Evolutionary conservation across 2,329 filamentous ascomycete species (phyloP).

Genomic region (Phaeosphaeria sp.): DNA sequence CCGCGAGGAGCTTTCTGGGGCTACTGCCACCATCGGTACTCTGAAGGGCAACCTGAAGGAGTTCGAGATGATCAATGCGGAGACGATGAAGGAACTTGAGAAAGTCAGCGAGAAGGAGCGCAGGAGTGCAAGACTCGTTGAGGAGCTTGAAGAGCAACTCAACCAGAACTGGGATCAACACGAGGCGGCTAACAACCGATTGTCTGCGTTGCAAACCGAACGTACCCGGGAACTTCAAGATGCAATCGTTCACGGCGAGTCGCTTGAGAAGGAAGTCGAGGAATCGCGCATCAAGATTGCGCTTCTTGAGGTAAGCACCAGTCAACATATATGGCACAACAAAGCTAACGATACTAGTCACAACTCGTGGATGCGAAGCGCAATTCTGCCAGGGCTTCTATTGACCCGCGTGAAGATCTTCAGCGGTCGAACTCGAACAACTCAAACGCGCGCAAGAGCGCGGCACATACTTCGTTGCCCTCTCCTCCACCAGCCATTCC

Average conservation of each 20-base stretch:
- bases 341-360: constrained; percentile 54
- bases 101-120: constrained; percentile 72
- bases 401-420: constrained; percentile 55
- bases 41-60: constrained; percentile 55
- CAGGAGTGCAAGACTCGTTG: constrained; percentile 89
- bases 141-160: constrained; percentile 96
- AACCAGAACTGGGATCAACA: constrained; percentile 95
- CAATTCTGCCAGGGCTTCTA: constrained; percentile 55
- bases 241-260: constrained; percentile 49
- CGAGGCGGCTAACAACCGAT: constrained; percentile 80
- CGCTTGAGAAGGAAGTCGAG: constrained; percentile 69
- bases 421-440: constrained; percentile 65
- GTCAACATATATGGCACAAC: background rate
- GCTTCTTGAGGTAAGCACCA: constrained; percentile 72
- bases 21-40: constrained; percentile 45
- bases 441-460: constrained; percentile 82
- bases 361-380: constrained; percentile 67
- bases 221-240: constrained; percentile 52
- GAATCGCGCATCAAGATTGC: constrained; percentile 79
- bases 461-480: constrained; percentile 81
- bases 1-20: constrained; percentile 52
- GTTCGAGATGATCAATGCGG: constrained; percentile 58
- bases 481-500: constrained; percentile 95
- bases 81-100: constrained; percentile 64
- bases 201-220: constrained; percentile 70